These are phyloP conservation scores for Leishmania arabica DNA, from an alignment of 208 protist species.

Conservation along the genomic window DNA sequence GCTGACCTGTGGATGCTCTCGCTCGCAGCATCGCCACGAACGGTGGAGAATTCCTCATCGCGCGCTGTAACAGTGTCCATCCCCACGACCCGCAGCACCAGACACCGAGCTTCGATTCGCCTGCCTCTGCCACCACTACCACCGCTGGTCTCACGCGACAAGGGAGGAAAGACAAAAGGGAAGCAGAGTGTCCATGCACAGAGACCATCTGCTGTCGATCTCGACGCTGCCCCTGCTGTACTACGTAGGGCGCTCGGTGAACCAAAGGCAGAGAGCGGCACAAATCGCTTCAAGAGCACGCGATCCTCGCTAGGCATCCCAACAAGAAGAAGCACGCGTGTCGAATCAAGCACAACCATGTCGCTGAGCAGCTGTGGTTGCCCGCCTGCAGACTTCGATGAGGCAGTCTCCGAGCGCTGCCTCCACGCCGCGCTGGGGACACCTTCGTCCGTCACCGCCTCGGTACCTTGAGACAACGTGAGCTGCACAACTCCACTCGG, in stretches of 20 bases:
- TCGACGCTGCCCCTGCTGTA: background rate
- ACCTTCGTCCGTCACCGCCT: background rate
- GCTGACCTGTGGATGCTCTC: background rate
- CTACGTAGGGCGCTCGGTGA: background rate
- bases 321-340: conserved; percentile 36
- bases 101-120: conserved; percentile 15
- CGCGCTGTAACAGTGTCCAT: conserved; percentile 14
- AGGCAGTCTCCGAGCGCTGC: background rate
- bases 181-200: background rate
- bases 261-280: conserved; percentile 8
- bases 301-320: conserved; percentile 32
- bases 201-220: background rate
- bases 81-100: conserved; percentile 26
- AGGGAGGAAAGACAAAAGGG: background rate
- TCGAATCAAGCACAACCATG: background rate
- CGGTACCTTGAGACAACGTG: background rate
- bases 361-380: background rate
- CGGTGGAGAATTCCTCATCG: background rate
- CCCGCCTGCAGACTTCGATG: background rate
- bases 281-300: conserved; percentile 39
- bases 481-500: conserved; percentile 1
- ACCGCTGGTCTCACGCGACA: background rate
- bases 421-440: background rate
- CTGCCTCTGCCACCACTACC: background rate
- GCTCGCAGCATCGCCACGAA: background rate